Conservation (phyloP, 441 rosid species). For the Pelargonium myrrhifolium region DNA sequence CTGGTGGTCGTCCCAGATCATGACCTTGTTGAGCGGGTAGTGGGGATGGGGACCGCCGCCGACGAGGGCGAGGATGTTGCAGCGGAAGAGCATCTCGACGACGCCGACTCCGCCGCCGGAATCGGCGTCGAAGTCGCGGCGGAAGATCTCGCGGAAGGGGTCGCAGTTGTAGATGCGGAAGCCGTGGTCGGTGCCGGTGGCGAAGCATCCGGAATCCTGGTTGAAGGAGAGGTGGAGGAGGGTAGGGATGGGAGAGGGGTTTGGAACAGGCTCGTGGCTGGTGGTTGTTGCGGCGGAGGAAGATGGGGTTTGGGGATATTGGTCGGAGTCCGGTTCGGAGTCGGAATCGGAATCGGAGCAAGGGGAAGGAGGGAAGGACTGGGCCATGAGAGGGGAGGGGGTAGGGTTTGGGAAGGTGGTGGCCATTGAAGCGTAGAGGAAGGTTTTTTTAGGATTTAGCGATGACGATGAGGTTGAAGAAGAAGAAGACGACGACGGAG, state of each 20-base stretch:
- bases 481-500: no score
- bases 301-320: neutral
- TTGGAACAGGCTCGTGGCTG: no score
- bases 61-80: conserved; percentile 82
- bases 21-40: conserved; percentile 72
- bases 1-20: conserved; percentile 89
- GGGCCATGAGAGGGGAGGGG: neutral
- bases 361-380: neutral
- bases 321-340: neutral
- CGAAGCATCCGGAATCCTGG: conserved; percentile 78
- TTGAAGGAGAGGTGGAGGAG: conserved; percentile 51
- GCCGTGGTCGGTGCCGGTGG: conserved; percentile 70
- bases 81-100: conserved; percentile 89
- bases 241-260: neutral
- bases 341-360: neutral
- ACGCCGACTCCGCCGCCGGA: conserved; percentile 59
- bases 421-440: neutral
- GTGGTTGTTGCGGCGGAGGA: neutral
- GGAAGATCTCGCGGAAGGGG: conserved; percentile 77
- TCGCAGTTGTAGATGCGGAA: conserved; percentile 70
- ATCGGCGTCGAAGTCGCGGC: conserved; percentile 40
- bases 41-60: conserved; percentile 64
- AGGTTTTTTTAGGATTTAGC: no score
- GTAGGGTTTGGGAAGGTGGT: neutral
- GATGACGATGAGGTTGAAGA: no score